phyloP scores from a whole-genome alignment of 305 asterid genomes.

The Ajuga reptans region DNA sequence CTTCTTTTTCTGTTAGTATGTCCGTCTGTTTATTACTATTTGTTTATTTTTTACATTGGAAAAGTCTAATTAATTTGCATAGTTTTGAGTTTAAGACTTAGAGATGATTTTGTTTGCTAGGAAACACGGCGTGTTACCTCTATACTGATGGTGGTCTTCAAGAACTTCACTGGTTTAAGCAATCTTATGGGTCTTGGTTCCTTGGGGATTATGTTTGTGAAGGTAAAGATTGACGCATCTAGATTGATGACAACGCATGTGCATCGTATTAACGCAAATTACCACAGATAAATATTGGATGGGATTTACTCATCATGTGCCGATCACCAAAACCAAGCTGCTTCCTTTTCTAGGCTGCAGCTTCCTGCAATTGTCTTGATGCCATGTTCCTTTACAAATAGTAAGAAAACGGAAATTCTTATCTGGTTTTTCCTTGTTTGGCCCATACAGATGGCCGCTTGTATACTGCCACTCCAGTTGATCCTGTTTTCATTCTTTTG shows the following conservation, averaged over 20 bases:
- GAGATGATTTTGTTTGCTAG: constrained; percentile 27
- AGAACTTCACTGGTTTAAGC: constrained; percentile 86
- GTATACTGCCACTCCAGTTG: constrained; percentile 79
- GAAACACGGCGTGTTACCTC: constrained; percentile 52
- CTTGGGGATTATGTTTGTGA: constrained; percentile 85
- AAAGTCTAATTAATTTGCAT: not conserved
- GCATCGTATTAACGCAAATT: not conserved
- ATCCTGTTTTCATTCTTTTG: constrained; percentile 81
- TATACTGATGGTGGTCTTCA: constrained; percentile 46
- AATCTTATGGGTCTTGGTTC: constrained; percentile 87
- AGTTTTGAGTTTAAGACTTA: not conserved
- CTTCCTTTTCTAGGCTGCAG: not conserved
- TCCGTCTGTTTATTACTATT: not conserved
- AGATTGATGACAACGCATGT: not conserved
- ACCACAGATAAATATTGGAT: not conserved
- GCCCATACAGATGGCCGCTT: constrained; percentile 62
- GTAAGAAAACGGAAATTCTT: constrained; percentile 11
- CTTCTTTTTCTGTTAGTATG: not conserved
- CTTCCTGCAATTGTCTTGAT: not conserved
- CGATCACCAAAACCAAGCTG: not conserved
- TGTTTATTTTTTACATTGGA: not conserved
- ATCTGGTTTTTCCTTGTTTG: constrained; percentile 17
- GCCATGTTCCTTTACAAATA: not conserved
- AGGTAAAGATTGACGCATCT: constrained; percentile 39
- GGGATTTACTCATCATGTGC: not conserved